Percentiles rank a stretch among this genome's conserved stretches.
Evolutionary conservation across 169 alveolate species (phyloP).

Genomic region (Cryptosporidium tyzzeri): DNA sequence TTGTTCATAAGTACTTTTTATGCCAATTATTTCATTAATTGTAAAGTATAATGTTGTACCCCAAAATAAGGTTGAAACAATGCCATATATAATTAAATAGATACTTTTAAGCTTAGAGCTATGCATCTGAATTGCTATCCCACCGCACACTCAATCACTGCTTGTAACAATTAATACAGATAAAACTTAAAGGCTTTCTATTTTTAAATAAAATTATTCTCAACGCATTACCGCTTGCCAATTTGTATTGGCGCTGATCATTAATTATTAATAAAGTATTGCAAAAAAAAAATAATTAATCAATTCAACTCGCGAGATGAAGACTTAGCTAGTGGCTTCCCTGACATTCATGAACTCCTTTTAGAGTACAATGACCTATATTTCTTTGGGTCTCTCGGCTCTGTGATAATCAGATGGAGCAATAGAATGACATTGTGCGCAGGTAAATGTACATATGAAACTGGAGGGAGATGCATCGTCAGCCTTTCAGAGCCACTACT

Average conservation of each 20-base stretch:
- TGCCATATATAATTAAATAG: constrained; percentile 44
- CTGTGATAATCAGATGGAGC: constrained; percentile 91
- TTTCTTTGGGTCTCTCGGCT: constrained; percentile 84
- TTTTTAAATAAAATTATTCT: neutral
- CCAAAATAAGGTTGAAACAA: constrained; percentile 44
- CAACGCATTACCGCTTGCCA: neutral
- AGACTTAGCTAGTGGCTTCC: constrained; percentile 58
- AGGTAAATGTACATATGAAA: constrained; percentile 89
- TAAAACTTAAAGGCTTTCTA: neutral
- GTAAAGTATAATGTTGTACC: constrained; percentile 13
- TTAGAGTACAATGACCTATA: constrained; percentile 84
- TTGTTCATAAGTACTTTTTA: neutral
- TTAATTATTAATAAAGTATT: neutral
- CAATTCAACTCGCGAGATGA: neutral
- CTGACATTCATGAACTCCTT: constrained; percentile 86
- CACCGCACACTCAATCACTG: neutral
- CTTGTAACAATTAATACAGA: constrained; percentile 4
- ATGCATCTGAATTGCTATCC: constrained; percentile 26
- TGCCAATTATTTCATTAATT: constrained; percentile 14
- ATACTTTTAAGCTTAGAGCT: constrained; percentile 1
- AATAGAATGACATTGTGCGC: constrained; percentile 93
- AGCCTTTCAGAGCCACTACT: constrained; percentile 92
- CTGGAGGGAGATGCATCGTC: constrained; percentile 89
- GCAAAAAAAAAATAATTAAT: neutral
- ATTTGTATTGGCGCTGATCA: neutral